These are phyloP conservation scores for Ceriops decandra DNA, from an alignment of 345 rosid species.

Conservation along the genomic window DNA sequence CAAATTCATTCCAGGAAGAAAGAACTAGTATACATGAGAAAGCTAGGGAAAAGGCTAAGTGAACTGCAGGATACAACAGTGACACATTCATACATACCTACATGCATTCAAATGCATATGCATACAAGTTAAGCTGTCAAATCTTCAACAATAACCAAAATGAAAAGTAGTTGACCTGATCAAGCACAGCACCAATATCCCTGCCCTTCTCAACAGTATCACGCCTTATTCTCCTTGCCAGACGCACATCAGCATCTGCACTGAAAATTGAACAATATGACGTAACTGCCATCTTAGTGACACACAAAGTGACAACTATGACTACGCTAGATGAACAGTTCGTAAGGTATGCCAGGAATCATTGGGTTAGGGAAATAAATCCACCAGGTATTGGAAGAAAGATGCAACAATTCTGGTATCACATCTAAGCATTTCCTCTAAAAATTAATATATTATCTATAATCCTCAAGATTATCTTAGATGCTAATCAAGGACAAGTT, in stretches of 20 bases:
- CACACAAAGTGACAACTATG: constrained; percentile 4
- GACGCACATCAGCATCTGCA: constrained; percentile 98
- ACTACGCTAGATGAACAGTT: neutral
- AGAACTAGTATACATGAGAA: too few relatives aligned
- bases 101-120: neutral
- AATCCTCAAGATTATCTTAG: too few relatives aligned
- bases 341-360: neutral
- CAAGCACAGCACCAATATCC: constrained; percentile 86
- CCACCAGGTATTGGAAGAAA: too few relatives aligned
- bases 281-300: constrained; percentile 34
- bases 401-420: too few relatives aligned
- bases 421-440: too few relatives aligned
- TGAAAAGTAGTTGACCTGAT: constrained; percentile 61
- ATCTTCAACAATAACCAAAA: neutral
- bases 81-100: neutral
- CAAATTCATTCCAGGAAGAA: too few relatives aligned
- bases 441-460: too few relatives aligned
- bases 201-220: constrained; percentile 86
- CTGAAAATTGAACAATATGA: constrained; percentile 46
- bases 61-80: too few relatives aligned
- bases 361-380: neutral
- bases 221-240: constrained; percentile 96
- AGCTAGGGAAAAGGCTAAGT: too few relatives aligned
- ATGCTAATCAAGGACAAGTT: too few relatives aligned
- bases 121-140: neutral